phyloP scores from a whole-genome alignment of 768 basidiomycete species.

The Hypsizygus marmoreus region DNA sequence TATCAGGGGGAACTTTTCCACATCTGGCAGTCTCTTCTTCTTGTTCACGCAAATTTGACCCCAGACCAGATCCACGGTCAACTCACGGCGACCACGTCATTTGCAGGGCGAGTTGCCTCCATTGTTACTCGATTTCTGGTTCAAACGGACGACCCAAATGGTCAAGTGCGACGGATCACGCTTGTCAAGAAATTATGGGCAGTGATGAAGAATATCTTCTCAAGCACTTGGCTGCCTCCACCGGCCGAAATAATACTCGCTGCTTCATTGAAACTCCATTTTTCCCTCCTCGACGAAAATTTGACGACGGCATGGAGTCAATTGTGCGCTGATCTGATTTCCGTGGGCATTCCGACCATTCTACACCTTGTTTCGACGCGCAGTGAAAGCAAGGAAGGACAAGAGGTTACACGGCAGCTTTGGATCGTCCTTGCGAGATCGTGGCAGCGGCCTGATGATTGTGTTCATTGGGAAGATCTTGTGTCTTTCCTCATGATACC shows the following conservation, averaged over 20 bases:
- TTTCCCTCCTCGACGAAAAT: constrained; percentile 37
- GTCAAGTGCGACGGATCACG: constrained; percentile 39
- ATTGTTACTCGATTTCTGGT: constrained; percentile 39
- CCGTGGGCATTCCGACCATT: constrained; percentile 40
- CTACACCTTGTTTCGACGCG: constrained; percentile 33
- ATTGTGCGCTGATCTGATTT: constrained; percentile 51
- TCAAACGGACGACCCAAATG: constrained; percentile 17
- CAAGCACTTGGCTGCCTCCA: constrained; percentile 37
- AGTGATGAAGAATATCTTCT: constrained; percentile 50
- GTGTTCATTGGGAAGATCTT: constrained; percentile 40
- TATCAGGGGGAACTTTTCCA: constrained; percentile 39
- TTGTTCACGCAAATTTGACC: constrained; percentile 46
- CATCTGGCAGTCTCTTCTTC: constrained; percentile 60
- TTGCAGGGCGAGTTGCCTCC: constrained; percentile 34
- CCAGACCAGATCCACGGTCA: constrained; percentile 39
- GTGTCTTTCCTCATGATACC: constrained; percentile 49
- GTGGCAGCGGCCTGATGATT: constrained; percentile 24
- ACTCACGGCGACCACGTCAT: constrained; percentile 33
- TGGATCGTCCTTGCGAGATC: constrained; percentile 49
- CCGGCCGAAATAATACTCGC: constrained; percentile 49
- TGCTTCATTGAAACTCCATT: constrained; percentile 44
- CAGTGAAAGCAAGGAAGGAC: constrained; percentile 26
- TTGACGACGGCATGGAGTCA: constrained; percentile 48
- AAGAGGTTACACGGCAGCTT: constrained; percentile 42
- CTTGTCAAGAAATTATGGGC: constrained; percentile 52